A percentile compares a stretch with the other conserved stretches of the same genome.
phyloP scores from a whole-genome alignment of 2,329 filamentous ascomycete species.

The Tolypocladium amazonense region DNA sequence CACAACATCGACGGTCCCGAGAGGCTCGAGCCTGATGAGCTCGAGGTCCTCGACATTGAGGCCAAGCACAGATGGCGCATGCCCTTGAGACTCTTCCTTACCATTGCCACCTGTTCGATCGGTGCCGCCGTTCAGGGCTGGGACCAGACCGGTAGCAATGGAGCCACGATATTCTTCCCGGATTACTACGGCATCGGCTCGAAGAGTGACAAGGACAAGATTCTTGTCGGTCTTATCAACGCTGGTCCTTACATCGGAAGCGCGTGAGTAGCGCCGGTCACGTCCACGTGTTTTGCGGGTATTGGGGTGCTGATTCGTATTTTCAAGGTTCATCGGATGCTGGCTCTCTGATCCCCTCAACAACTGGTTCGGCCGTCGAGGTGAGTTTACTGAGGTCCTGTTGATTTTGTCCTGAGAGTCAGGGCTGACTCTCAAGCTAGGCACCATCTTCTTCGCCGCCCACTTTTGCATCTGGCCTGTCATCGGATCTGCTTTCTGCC shows the following conservation, averaged over 20 bases:
- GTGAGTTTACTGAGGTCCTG: conserved; percentile 6
- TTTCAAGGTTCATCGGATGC: conserved; percentile 34
- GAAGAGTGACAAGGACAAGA: conserved; percentile 17
- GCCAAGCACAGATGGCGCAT: conserved; percentile 55
- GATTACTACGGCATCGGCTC: conserved; percentile 26
- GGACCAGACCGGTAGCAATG: conserved; percentile 53
- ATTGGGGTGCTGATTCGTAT: background rate
- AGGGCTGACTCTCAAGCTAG: background rate
- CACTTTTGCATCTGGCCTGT: conserved; percentile 57
- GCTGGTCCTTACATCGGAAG: conserved; percentile 38
- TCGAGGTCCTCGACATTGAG: conserved; percentile 48
- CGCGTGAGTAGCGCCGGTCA: conserved; percentile 21
- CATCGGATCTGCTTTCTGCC: conserved; percentile 52
- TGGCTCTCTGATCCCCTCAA: conserved; percentile 58
- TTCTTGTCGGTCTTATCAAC: conserved; percentile 58
- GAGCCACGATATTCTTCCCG: conserved; percentile 52
- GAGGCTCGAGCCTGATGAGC: conserved; percentile 46
- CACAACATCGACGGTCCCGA: conserved; percentile 43
- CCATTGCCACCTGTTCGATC: conserved; percentile 56
- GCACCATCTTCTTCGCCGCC: conserved; percentile 59
- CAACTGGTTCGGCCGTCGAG: conserved; percentile 30
- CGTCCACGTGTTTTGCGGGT: background rate
- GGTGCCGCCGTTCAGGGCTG: conserved; percentile 58
- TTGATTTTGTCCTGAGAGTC: background rate
- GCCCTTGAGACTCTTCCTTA: conserved; percentile 51